phyloP scores from a whole-genome alignment of 306 rosid species.

The Inga laurina region DNA sequence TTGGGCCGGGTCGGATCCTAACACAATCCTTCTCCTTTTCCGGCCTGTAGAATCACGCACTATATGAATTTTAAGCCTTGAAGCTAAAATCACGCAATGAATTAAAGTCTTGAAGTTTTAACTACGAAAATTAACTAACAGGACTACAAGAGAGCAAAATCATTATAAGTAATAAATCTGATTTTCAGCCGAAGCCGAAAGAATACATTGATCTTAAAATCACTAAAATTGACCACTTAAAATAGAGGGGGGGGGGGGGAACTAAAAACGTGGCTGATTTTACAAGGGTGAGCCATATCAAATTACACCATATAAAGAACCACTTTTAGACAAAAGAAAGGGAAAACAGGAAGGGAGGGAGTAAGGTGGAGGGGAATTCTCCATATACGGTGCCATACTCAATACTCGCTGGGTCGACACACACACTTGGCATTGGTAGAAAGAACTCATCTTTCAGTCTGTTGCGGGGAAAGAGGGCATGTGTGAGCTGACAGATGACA shows the following conservation, averaged over 20 bases:
- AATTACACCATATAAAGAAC: not conserved
- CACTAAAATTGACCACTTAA: not conserved
- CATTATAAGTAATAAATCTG: not conserved
- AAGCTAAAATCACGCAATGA: no score
- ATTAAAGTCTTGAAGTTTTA: no score
- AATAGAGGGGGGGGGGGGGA: not conserved
- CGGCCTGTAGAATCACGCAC: not conserved
- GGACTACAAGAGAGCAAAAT: not conserved
- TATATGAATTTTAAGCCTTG: no score
- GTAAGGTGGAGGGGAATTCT: not conserved
- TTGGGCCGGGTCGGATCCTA: not conserved
- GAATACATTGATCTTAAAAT: not conserved
- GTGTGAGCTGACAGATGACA: not conserved
- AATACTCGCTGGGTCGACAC: not conserved
- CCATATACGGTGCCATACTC: not conserved
- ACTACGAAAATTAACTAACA: not conserved
- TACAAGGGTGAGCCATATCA: not conserved
- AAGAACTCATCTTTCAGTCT: slow-evolving; percentile 4
- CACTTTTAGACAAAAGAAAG: not conserved
- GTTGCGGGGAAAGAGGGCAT: not conserved
- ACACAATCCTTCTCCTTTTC: not conserved
- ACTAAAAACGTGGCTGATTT: not conserved
- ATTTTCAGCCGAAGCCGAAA: not conserved
- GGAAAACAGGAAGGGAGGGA: not conserved
- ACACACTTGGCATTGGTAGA: not conserved